A percentile compares a stretch with the other conserved stretches of the same genome.
Conservation (phyloP, 2,329 filamentous ascomycete genomes). For the Hypoxylon sp. region DNA sequence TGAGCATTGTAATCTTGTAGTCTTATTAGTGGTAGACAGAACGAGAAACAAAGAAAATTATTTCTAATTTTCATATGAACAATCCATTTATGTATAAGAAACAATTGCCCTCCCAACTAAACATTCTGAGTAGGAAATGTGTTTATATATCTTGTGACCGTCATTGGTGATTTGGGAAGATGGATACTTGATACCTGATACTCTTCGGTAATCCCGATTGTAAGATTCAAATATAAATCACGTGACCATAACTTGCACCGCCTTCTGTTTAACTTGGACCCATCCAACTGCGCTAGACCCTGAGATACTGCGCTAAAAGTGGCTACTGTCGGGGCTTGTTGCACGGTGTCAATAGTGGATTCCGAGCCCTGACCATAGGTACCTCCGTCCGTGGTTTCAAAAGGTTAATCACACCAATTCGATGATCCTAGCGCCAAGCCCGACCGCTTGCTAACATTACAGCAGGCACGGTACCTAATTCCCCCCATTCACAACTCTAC, state of each 20-base stretch:
- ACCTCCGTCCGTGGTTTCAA: conserved; percentile 19
- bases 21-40: too few species aligned
- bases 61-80: too few species aligned
- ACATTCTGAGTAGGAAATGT: too few species aligned
- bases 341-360: conserved; percentile 12
- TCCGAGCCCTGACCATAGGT: conserved; percentile 19
- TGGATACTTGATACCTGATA: too few species aligned
- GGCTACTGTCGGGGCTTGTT: conserved; percentile 13
- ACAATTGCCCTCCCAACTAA: too few species aligned
- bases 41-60: too few species aligned
- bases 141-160: too few species aligned
- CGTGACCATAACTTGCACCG: conserved; percentile 15
- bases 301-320: conserved; percentile 4
- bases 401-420: conserved; percentile 18
- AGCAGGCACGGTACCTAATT: conserved; percentile 38
- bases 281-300: not conserved
- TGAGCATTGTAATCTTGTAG: too few species aligned
- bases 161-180: too few species aligned
- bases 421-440: conserved; percentile 26
- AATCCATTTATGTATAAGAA: too few species aligned
- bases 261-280: conserved; percentile 15
- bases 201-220: not conserved
- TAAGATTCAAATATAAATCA: not conserved
- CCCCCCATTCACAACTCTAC: conserved; percentile 44
- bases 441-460: conserved; percentile 38